Evolutionary conservation across 1,139 yeast species (phyloP), one percentile per base, ranked within the genome.

Genomic region (Torulaspora globosa): DNA sequence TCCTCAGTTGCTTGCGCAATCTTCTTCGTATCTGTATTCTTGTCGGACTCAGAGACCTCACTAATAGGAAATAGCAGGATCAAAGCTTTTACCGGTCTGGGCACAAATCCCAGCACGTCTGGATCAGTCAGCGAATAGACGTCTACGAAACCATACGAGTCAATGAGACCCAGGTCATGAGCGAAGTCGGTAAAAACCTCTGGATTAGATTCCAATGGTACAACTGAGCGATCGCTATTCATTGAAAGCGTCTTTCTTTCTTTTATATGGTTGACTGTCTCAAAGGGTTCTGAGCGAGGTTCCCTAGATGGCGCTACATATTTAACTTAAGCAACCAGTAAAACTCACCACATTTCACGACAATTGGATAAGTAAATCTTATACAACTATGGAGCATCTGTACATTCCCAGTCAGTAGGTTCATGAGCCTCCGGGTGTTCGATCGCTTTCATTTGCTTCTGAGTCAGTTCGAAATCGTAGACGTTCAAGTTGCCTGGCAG

Each of bases 121-220:
- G 84, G 81, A 49, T 87, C 96, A 5, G 86, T 80, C 23, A 92
- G 68, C 0, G 97, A 86, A 63, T 79, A 89, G 3, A 92, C 86
- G 60, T 92, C 98, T 48, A 78, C 80, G 65, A 87, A 90, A 40
- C 73, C 75, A 21, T 82, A 71, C 2, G 76, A 65, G 0, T 80
- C 76, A 0, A 80, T 66, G 5, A 90, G 71, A 0, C 97, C 97
- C 39, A 92, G 63, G 32, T 74, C 73, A 36, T 70, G 73, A 2
- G 90, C 84, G 55, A 88, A 79, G 1, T 71, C 72, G n/a, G 85
- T 78, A 70, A 92, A 89, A 7, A 92, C 80, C 15, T 75, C 83
- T 0, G 98, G 98, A 57, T 89, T 88, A 11, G 95, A 86, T 64
- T 92, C 98, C 36, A 92, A 70, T 2, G 98, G 97, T 11, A 88